Evolutionary conservation across 129 eudicot genomes (phyloP), one percentile per base, ranked within the genome.

Genomic region (Artemisia annua): DNA sequence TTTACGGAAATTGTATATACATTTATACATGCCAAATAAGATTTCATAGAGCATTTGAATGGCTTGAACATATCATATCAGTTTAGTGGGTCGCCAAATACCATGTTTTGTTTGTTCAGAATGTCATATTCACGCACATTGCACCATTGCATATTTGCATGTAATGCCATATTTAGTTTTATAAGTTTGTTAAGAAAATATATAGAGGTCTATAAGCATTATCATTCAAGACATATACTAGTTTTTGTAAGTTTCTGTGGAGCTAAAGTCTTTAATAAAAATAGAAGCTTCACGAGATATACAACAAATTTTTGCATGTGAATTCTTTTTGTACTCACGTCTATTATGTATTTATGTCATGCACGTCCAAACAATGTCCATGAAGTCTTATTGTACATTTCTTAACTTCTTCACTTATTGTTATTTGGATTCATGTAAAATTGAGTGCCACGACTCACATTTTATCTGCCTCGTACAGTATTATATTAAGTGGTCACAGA

Each of bases 341-440:
- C 20, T 53, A 70, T 70, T 30, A 4, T 24, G 26, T 24, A 24
- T 24, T 24, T 24, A 24, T n/a, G 63, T 72, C 69, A 55, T 39
- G 64, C 75, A 70, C 12, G 35, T 70, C 48, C 39, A 71, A 57
- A 71, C 66, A 57, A 56, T 70, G 35, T 35, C 30, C 51, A 53
- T 55, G 64, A 32, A 53, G 14, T 57, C 24, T 71, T 54, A 19
- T 57, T 71, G 67, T 71, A 39, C 44, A 7, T 58, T 56, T 71
- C 44, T 15, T 57, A 39, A 48, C 24, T 35, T 57, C 44, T 39
- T 30, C 53, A 55, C 9, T 70, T 17, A 70, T 55, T 56, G 39
- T 35, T 11, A 55, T 17, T 71, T 44, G 75, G 66, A 56, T 57
- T 43, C 43, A 57, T 57, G 44, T 70, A 20, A 55, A 4, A 43